phyloP scores from a whole-genome alignment of 345 rosid genomes.

The Arabis hirsuta region DNA sequence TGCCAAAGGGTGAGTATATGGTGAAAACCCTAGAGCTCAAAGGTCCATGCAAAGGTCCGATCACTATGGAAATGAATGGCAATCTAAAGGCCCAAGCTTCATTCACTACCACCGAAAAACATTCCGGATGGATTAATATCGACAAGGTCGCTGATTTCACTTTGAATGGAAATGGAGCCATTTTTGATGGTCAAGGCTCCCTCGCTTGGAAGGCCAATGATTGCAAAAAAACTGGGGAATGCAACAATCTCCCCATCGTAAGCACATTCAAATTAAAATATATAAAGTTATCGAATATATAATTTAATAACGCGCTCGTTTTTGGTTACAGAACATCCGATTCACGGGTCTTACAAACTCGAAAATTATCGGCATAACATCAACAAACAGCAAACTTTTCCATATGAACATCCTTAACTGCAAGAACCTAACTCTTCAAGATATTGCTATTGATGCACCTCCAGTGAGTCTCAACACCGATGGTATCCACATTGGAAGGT shows the following conservation, averaged over 20 bases:
- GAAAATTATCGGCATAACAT: constrained; percentile 39
- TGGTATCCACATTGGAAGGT: constrained; percentile 61
- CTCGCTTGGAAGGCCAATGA: constrained; percentile 44
- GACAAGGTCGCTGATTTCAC: constrained; percentile 34
- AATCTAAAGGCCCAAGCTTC: constrained; percentile 46
- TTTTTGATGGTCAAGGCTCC: constrained; percentile 56
- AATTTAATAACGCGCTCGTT: no score
- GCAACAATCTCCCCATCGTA: constrained; percentile 47
- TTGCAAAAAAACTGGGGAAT: constrained; percentile 38
- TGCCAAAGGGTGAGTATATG: constrained; percentile 51
- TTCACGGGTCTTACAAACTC: constrained; percentile 33
- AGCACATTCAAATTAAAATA: constrained; percentile 9
- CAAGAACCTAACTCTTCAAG: constrained; percentile 48
- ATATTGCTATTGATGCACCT: constrained; percentile 46
- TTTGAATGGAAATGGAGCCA: constrained; percentile 45
- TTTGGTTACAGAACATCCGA: background rate
- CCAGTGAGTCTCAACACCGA: constrained; percentile 57
- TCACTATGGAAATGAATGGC: constrained; percentile 49
- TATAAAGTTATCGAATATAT: no score
- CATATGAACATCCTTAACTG: constrained; percentile 48
- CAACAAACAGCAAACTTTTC: constrained; percentile 55
- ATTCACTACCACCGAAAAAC: background rate
- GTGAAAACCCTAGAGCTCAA: constrained; percentile 34
- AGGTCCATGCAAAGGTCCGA: constrained; percentile 56
- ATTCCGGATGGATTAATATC: constrained; percentile 49